A percentile compares a stretch with the other conserved stretches of the same genome.
Conservation (phyloP, 1,139 yeast species). For the Protomyces inouyei region DNA sequence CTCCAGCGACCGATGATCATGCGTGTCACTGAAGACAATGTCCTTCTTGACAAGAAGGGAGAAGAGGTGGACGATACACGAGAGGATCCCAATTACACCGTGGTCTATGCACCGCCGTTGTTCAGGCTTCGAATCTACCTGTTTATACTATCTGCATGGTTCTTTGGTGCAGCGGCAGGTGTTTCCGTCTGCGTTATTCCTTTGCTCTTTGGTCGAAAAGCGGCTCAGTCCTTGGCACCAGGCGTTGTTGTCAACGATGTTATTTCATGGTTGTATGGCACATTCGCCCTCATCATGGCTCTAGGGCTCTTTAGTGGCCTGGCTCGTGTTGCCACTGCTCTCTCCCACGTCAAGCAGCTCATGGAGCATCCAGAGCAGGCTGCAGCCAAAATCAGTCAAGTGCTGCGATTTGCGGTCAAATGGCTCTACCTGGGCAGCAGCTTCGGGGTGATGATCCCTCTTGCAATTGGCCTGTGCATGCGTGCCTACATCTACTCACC, state of each 20-base stretch:
- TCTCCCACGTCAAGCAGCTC: not conserved
- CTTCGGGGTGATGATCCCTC: slow-evolving; percentile 2
- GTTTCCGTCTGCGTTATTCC: slow-evolving; percentile 1
- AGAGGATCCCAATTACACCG: slow-evolving; percentile 51
- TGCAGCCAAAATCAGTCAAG: not conserved
- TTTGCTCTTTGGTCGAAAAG: slow-evolving; percentile 7
- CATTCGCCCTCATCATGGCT: not conserved
- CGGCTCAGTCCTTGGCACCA: not conserved
- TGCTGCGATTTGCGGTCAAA: not conserved
- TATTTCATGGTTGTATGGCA: slow-evolving; percentile 4
- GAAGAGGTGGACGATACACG: slow-evolving; percentile 44
- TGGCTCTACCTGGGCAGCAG: slow-evolving; percentile 11
- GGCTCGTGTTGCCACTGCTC: not conserved
- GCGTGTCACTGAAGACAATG: slow-evolving; percentile 76
- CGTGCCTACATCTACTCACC: slow-evolving; percentile 24
- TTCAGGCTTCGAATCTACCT: slow-evolving; percentile 57
- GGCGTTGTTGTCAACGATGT: slow-evolving; percentile 9
- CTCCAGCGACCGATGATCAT: slow-evolving; percentile 61
- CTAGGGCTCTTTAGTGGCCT: not conserved
- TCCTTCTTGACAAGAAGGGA: slow-evolving; percentile 48
- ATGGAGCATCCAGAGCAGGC: not conserved
- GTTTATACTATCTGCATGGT: slow-evolving; percentile 62
- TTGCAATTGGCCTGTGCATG: slow-evolving; percentile 1
- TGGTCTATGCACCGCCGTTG: slow-evolving; percentile 82
- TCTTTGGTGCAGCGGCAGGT: slow-evolving; percentile 51